A percentile compares a stretch with the other conserved stretches of the same genome.
Evolutionary conservation across 495 filamentous ascomycete species (phyloP).

Genomic region (Hypoxylon fragiforme): DNA sequence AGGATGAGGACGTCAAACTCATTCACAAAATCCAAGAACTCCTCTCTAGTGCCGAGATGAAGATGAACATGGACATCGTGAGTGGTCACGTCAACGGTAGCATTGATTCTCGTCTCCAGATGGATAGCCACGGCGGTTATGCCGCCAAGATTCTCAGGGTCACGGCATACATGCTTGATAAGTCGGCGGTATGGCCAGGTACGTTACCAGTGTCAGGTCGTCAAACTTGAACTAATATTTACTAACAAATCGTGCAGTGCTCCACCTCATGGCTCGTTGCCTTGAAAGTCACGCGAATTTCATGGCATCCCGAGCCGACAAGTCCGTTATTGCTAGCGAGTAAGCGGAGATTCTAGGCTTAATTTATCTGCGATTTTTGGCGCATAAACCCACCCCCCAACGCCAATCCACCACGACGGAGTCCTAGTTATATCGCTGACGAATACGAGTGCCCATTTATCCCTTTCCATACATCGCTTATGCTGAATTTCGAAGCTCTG

Average conservation of each 20-base stretch:
- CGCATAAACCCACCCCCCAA: background rate
- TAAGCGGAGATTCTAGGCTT: slow-evolving; percentile 1
- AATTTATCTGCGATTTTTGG: background rate
- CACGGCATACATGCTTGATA: slow-evolving; percentile 87
- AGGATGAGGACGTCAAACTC: slow-evolving; percentile 89
- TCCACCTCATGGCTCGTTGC: slow-evolving; percentile 83
- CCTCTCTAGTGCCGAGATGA: slow-evolving; percentile 74
- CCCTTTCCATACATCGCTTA: no score
- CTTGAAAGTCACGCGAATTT: slow-evolving; percentile 83
- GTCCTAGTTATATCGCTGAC: slow-evolving; percentile 6
- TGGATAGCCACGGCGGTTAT: slow-evolving; percentile 69
- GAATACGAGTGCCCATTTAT: no score
- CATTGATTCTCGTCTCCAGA: slow-evolving; percentile 58
- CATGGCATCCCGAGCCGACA: slow-evolving; percentile 69
- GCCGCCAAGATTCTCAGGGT: slow-evolving; percentile 84
- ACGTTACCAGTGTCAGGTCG: slow-evolving; percentile 45
- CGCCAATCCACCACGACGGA: background rate
- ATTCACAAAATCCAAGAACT: slow-evolving; percentile 84
- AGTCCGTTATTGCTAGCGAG: slow-evolving; percentile 55
- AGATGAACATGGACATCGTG: slow-evolving; percentile 65
- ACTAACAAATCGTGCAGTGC: slow-evolving; percentile 56
- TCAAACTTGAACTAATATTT: background rate
- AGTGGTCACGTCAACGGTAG: slow-evolving; percentile 47
- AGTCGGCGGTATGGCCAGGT: slow-evolving; percentile 92
- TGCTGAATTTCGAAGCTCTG: no score